Evolutionary conservation across 345 rosid genomes (phyloP).

Genomic region (Microthlaspi erraticum): DNA sequence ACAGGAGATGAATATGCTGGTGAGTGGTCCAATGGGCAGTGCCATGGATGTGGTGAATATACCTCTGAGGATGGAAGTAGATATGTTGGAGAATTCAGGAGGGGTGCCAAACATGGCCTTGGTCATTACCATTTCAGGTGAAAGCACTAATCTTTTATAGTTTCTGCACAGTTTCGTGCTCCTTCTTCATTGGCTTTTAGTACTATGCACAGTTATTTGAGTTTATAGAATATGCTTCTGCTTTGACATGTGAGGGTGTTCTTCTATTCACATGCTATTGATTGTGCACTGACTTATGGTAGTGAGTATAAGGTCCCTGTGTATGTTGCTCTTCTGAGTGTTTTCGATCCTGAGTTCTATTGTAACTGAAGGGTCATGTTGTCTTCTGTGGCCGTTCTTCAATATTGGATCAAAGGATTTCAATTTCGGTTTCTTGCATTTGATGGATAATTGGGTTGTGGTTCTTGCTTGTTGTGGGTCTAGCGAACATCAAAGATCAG

Average conservation of each 20-base stretch:
- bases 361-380: background rate
- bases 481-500: background rate
- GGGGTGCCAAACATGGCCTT: constrained; percentile 79
- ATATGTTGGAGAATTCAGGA: constrained; percentile 71
- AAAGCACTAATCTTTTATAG: background rate
- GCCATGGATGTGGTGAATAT: constrained; percentile 73
- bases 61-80: constrained; percentile 70
- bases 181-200: background rate
- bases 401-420: background rate
- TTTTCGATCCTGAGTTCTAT: background rate
- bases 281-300: background rate
- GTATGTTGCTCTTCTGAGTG: constrained; percentile 12
- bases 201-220: background rate
- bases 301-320: background rate
- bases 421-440: background rate
- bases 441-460: constrained; percentile 1
- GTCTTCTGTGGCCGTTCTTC: background rate
- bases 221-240: constrained; percentile 3
- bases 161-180: background rate
- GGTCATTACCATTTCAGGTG: constrained; percentile 82
- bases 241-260: constrained; percentile 7
- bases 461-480: background rate
- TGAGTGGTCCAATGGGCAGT: constrained; percentile 80
- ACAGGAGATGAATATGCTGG: constrained; percentile 77
- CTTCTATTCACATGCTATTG: background rate